Percentiles rank a stretch among this genome's conserved stretches.
phyloP scores from a whole-genome alignment of 2,329 filamentous ascomycete species.

The Trichoderma sp. region DNA sequence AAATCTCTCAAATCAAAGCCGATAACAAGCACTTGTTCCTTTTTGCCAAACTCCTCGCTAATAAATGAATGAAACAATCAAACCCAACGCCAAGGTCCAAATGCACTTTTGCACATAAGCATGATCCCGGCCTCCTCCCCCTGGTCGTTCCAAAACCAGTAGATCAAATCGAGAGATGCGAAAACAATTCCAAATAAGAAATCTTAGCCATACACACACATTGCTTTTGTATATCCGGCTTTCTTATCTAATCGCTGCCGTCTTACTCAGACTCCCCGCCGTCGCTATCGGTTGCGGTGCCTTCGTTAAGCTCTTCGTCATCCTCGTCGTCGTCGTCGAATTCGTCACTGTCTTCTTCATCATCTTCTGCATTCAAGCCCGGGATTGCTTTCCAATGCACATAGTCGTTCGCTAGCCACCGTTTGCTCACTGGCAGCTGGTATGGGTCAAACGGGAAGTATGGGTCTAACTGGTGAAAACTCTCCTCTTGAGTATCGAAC shows the following conservation, averaged over 20 bases:
- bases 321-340: constrained; percentile 52
- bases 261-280: constrained; percentile 37
- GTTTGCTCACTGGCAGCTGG: constrained; percentile 80
- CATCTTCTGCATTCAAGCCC: constrained; percentile 63
- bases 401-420: constrained; percentile 86
- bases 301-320: constrained; percentile 53
- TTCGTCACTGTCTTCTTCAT: constrained; percentile 56
- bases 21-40: not conserved
- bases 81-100: not conserved
- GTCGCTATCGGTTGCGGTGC: constrained; percentile 53
- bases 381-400: constrained; percentile 76
- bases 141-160: not conserved
- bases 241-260: not conserved
- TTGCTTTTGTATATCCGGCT: not conserved
- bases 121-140: not conserved
- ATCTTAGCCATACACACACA: not conserved
- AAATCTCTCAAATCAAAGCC: not conserved
- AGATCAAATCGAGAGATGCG: not conserved
- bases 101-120: not conserved
- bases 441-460: constrained; percentile 99
- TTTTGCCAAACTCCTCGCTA: constrained; percentile 28
- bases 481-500: constrained; percentile 63
- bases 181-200: constrained; percentile 2
- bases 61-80: constrained; percentile 3
- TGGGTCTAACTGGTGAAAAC: constrained; percentile 81